Conservation (phyloP, 225 moss, liverwort and hornwort genomes). For the Ulota crispa region DNA sequence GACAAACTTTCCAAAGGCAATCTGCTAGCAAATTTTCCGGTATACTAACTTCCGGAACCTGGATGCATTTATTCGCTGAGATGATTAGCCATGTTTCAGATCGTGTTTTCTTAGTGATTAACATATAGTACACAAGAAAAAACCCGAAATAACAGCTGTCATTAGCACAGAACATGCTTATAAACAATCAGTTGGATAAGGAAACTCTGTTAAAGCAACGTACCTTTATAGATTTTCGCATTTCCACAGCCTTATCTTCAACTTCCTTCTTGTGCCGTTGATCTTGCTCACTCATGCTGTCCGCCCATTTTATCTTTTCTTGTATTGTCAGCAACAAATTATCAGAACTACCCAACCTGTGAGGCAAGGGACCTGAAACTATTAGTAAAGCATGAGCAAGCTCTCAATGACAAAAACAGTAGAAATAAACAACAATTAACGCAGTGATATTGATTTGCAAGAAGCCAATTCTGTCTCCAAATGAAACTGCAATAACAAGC, state of each 20-base stretch:
- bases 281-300: conserved; percentile 92
- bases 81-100: conserved; percentile 20
- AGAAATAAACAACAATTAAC: conserved; percentile 3
- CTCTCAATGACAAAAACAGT: not conserved
- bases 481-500: not conserved
- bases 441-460: not conserved
- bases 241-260: conserved; percentile 89
- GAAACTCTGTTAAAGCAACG: conserved; percentile 1
- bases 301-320: conserved; percentile 97
- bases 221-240: conserved; percentile 89
- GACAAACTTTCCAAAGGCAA: conserved; percentile 45
- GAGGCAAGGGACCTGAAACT: not conserved
- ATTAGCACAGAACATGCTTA: not conserved
- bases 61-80: conserved; percentile 28
- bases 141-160: not conserved
- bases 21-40: conserved; percentile 38
- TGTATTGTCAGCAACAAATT: conserved; percentile 84
- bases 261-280: conserved; percentile 94
- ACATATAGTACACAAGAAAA: not conserved
- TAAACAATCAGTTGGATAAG: not conserved
- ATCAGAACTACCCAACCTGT: conserved; percentile 86
- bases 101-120: not conserved
- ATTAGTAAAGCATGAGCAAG: not conserved
- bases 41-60: conserved; percentile 39
- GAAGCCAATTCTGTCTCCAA: not conserved